Conservation (phyloP, 2,329 filamentous ascomycete genomes). For the Daldinia sp. region DNA sequence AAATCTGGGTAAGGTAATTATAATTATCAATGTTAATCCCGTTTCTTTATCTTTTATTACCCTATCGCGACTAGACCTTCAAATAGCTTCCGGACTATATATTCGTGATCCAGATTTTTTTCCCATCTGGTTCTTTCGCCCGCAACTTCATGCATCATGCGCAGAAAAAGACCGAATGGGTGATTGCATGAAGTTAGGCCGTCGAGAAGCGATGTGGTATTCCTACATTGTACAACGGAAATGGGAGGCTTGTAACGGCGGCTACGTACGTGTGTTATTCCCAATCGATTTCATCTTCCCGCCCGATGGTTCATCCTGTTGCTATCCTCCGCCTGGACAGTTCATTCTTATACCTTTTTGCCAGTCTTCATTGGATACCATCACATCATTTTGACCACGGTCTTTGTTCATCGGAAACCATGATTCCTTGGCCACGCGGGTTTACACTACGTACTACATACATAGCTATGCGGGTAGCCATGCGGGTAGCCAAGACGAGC, state of each 20-base stretch:
- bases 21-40: conserved; percentile 5
- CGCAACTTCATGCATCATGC: neutral
- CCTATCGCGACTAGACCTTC: conserved; percentile 2
- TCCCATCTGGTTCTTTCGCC: neutral
- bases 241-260: conserved; percentile 12
- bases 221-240: conserved; percentile 21
- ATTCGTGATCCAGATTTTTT: conserved; percentile 15
- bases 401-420: conserved; percentile 16
- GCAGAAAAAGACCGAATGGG: neutral
- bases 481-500: conserved; percentile 7
- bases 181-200: neutral
- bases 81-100: conserved; percentile 21
- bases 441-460: too few relatives aligned
- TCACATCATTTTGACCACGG: conserved; percentile 2
- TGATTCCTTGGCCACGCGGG: conserved; percentile 13
- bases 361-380: conserved; percentile 7
- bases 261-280: conserved; percentile 18
- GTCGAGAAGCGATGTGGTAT: neutral
- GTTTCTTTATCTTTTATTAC: neutral
- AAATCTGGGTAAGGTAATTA: neutral
- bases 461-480: neutral
- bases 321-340: conserved; percentile 33
- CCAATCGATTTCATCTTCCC: conserved; percentile 17
- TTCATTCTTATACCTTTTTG: conserved; percentile 11
- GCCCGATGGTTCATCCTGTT: conserved; percentile 20